These are phyloP conservation scores for Paramarasmius palmivorus DNA, from an alignment of 1,284 basidiomycete species.

Conservation along the genomic window DNA sequence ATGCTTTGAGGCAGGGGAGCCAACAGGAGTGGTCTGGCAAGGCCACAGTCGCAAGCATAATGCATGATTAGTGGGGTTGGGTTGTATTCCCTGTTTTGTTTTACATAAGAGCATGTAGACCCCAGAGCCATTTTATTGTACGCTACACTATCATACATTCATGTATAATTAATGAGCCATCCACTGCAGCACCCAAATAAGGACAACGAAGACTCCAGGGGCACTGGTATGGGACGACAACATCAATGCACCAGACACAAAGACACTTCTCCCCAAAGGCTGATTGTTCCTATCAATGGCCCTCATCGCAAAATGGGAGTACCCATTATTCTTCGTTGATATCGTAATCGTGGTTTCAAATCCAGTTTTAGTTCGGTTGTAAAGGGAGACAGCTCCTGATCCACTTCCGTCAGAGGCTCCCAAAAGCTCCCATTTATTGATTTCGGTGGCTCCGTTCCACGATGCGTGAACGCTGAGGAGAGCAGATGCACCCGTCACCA, in stretches of 20 bases:
- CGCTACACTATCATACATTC: too few species aligned
- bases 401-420: conserved; percentile 5
- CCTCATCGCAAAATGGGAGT: conserved; percentile 9
- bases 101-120: too few species aligned
- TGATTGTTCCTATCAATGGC: conserved; percentile 2
- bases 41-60: too few species aligned
- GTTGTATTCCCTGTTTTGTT: too few species aligned
- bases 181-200: too few species aligned
- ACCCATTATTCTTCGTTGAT: background rate
- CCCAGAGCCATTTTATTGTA: too few species aligned
- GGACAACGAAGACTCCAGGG: too few species aligned
- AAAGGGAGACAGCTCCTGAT: conserved; percentile 1
- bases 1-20: too few species aligned
- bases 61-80: too few species aligned
- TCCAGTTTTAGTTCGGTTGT: conserved; percentile 8
- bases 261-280: conserved; percentile 5
- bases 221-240: too few species aligned
- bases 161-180: too few species aligned
- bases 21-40: too few species aligned
- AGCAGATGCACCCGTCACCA: background rate
- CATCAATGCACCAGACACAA: background rate
- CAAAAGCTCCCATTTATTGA: conserved; percentile 7
- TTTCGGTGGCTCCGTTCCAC: conserved; percentile 12
- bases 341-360: conserved; percentile 12
- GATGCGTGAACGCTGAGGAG: conserved; percentile 8